A percentile compares a stretch with the other conserved stretches of the same genome.
phyloP scores from a whole-genome alignment of 345 rosid genomes.

The Murraya paniculata region DNA sequence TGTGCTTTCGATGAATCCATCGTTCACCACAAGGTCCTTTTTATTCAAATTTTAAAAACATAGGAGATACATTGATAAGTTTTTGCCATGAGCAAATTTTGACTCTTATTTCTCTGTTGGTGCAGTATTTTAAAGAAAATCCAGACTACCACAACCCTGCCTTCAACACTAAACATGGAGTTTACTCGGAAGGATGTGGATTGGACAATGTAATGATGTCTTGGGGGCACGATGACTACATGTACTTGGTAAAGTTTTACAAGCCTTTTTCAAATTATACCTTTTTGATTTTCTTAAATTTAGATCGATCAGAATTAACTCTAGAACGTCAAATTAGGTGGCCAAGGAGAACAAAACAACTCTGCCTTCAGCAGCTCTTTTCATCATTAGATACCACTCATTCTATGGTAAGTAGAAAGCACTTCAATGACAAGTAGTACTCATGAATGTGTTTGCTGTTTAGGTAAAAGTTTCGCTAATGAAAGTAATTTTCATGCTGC shows the following conservation, averaged over 20 bases:
- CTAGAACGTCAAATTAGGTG: conserved; percentile 31
- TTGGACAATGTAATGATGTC: conserved; percentile 61
- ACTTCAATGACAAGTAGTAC: not conserved
- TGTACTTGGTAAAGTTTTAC: conserved; percentile 49
- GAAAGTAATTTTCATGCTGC: conserved; percentile 2
- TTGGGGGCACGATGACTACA: conserved; percentile 72
- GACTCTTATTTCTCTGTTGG: not conserved
- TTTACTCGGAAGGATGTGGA: conserved; percentile 55
- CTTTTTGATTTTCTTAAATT: not conserved
- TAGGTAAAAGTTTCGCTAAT: not conserved
- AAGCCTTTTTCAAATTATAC: not conserved
- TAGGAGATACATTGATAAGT: not conserved
- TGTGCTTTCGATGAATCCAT: conserved; percentile 75
- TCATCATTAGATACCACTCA: conserved; percentile 68
- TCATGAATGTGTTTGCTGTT: not conserved
- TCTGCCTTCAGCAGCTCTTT: conserved; percentile 66
- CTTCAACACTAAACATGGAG: conserved; percentile 52
- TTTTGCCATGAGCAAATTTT: not conserved
- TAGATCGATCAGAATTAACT: not conserved
- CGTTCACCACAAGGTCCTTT: conserved; percentile 72
- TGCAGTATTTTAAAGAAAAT: conserved; percentile 57
- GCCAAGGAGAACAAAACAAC: conserved; percentile 54
- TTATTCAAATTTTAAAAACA: not conserved
- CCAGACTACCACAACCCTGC: conserved; percentile 48
- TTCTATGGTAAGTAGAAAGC: conserved; percentile 41